Evolutionary conservation across 768 basidiomycete species (phyloP), one percentile per base, ranked within the genome.

Genomic region (Phanerochaete carnosa): DNA sequence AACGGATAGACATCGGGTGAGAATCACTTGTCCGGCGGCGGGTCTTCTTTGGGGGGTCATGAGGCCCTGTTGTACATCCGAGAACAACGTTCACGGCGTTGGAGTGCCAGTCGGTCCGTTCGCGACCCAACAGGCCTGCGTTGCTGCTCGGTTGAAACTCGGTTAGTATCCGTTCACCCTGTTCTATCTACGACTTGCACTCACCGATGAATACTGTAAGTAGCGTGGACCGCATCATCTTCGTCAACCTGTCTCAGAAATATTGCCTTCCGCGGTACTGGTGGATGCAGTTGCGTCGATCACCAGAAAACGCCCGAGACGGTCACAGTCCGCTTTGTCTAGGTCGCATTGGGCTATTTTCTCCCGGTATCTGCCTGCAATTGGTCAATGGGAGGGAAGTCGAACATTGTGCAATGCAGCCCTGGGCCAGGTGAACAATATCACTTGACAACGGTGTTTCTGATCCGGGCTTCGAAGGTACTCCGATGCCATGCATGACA

Each of bases 1-100:
- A 39, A 61, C 70, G 70, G 70, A 67, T 66, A 68, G 64, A 70
- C 68, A 64, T 71, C 69, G 70, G 70, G 50, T 37, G 47, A 57
- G 69, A 63, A 43, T 65, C 69, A 66, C 55, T 70, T 47, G 66
- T 30, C 60, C 58, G 47, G 30, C 49, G 59, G 45, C 50, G 60
- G 57, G 22, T 33, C 43, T 61, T 58, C 49, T 58, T 15, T 62
- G 61, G 57, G 29, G 19, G 60, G 61, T 62, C 61, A 62, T 58
- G 61, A 58, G 61, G 57, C 37, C 56, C 16, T 22, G n/a, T 32
- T 50, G 47, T 19, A n/a, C 55, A 61, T 45, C 60, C 50, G 60
- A 52, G 22, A 29, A 37, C 37, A 13, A 47, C n/a, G 54, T 55
- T 13, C 35, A 37, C 54, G 23, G 25, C 54, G 25, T 26, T 23